Evolutionary conservation across 306 rosid genomes (phyloP), one percentile per base, ranked within the genome.

Genomic region (Trifolium dubium): DNA sequence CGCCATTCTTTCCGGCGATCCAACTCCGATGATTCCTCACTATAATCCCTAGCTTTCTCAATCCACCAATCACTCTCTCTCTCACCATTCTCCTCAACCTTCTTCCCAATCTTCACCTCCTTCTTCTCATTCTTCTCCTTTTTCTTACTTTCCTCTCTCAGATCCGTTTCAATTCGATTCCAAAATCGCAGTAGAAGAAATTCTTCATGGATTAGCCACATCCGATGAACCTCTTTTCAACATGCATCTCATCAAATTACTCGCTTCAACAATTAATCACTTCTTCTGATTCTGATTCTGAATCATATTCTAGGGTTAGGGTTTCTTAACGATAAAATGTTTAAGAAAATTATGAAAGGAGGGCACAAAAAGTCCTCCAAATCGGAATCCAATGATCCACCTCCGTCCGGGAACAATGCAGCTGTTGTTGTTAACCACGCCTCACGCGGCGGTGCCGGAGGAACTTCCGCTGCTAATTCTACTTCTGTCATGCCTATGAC

Each of bases 301-400:
- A 69, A 70, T 81, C 69, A 12, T 8, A 49, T 77, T 83, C 43
- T 83, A 83, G 93, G 87, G 79, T 83, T 88, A 83, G 88, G 94
- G 88, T 82, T 86, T 81, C 37, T 67, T 46, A 69, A 35, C 73
- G 41, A 51, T 12, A 80, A 77, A 77, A 92, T 94, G 99, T 88
- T 94, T 56, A 89, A 87, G 89, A 94, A 92, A 65, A 88, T 94
- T 69, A 94, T 92, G 84, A 88, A 87, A 66, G 95, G 92, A 43
- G 91, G 96, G 87, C 80, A 84, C 46, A 85, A 86, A 34, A 94
- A 94, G 90, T 89, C 92, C 86, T 84, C 97, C 76, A 94, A 94
- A 82, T 86, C 99, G 8, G 99, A 92, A 43, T 44, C 90, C 4
- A 74, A 29, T 73, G 99, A 94, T 74, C 73, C 88, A 15, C 77